Conservation (phyloP, 345 rosid species). For the Microcos paniculata region DNA sequence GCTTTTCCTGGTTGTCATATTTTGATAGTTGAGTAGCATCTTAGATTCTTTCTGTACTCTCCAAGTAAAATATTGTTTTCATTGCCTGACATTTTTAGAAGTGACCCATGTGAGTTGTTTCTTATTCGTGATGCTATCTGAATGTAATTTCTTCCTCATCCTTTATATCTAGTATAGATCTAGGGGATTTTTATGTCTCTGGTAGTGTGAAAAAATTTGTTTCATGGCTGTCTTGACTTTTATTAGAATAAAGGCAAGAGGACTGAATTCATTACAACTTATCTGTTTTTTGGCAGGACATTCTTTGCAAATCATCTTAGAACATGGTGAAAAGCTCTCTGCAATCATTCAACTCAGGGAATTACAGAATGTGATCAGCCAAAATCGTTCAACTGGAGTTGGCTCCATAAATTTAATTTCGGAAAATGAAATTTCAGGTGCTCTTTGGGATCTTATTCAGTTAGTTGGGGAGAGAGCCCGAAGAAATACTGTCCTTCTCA, state of each 20-base stretch:
- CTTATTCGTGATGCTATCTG: conserved; percentile 1
- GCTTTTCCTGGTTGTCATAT: not conserved
- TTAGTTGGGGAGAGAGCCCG: conserved; percentile 88
- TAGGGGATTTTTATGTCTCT: not conserved
- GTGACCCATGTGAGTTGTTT: not conserved
- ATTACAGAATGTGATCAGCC: conserved; percentile 65
- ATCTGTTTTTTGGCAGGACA: conserved; percentile 51
- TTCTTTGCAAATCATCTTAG: conserved; percentile 73
- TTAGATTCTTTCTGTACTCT: not conserved
- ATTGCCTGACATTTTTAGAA: not conserved
- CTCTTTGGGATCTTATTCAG: conserved; percentile 92
- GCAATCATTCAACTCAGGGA: conserved; percentile 87
- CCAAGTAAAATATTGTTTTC: not conserved
- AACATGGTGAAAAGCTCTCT: conserved; percentile 94
- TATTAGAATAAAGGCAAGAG: not conserved
- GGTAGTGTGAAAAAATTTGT: not conserved
- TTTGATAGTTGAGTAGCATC: conserved; percentile 10
- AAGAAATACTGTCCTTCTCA: conserved; percentile 78
- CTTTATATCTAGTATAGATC: not conserved
- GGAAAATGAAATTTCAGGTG: conserved; percentile 61
- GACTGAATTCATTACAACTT: not conserved
- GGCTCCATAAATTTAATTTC: conserved; percentile 39
- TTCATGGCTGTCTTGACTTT: not conserved
- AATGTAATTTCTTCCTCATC: not conserved
- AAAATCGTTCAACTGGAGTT: conserved; percentile 52